Percentiles rank a stretch among this genome's conserved stretches.
Evolutionary conservation across 148 eudicot genomes (phyloP).

Genomic region (Linanthus parryae): DNA sequence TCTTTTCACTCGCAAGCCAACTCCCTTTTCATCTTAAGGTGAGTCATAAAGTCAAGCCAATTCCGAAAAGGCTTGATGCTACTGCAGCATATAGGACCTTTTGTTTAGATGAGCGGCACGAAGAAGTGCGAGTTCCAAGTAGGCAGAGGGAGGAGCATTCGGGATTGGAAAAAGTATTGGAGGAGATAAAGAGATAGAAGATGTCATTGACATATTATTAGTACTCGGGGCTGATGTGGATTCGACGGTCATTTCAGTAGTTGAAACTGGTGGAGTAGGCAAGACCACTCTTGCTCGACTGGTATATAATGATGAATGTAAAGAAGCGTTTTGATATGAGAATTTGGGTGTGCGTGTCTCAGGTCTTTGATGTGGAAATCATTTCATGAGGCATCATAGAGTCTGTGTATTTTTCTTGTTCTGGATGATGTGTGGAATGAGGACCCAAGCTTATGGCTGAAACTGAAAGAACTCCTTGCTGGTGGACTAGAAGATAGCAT

Average conservation of each 20-base stretch:
- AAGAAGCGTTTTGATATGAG: background rate
- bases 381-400: background rate
- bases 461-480: background rate
- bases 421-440: slow-evolving; percentile 3
- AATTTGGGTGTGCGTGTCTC: background rate
- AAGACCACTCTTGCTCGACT: too few species aligned
- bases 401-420: background rate
- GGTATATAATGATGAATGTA: background rate
- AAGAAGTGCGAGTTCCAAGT: background rate
- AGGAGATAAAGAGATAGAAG: background rate
- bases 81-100: too few species aligned
- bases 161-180: background rate
- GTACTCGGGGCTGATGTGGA: background rate
- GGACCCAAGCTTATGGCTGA: background rate
- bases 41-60: too few species aligned
- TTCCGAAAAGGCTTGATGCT: too few species aligned
- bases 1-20: too few species aligned
- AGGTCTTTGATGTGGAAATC: background rate
- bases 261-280: background rate
- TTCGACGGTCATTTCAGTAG: background rate
- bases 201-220: background rate
- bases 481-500: background rate
- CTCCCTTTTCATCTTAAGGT: too few species aligned
- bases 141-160: background rate
- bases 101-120: too few species aligned